Evolutionary conservation across 2,329 filamentous ascomycete species (phyloP), one percentile per base, ranked within the genome.

Genomic region (Penicillium sp.): DNA sequence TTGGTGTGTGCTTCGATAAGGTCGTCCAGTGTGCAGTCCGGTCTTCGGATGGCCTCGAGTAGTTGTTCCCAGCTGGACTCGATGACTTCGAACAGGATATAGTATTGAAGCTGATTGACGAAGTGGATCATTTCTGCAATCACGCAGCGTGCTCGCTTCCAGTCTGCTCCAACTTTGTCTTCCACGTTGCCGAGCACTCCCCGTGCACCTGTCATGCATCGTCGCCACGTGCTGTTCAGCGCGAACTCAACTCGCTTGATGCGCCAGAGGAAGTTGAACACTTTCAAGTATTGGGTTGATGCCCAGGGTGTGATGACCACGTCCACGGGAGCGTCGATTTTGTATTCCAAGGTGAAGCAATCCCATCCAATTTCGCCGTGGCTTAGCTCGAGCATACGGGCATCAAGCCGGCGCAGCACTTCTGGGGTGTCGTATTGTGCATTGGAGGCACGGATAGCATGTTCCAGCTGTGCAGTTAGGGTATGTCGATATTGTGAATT

Each of bases 41-140:
- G 91, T 71, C 90, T 91, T 54, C 84, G 86, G 60, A 97, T 88
- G 33, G 89, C 88, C 29, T 85, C 84, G 73, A 97, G 90, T 2
- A 99, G 83, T 70, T 93, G 89, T 60, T 90, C 90, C 95, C 94
- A 99, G 48, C 91, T 94, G 36, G 90, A 89, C 74, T 99, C 94
- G 66, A 99, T 97, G 65, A 99, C 94, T 75, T 99, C 94, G 70
- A 97, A 99, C 10, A 99, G 82, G 65, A 99, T 97, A 74, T 99
- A 99, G 78, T 97, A 97, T 75, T 99, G 94, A 15, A 99, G 82
- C 75, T 99, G 94, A 62, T 91, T 91, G 69, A 97, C 88, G 70
- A 99, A 97, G 73, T 99, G 95, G 16, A 97, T 91, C 94, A 99
- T 99, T 75, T 99, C 95, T 13, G 93, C 92, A 38, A 97, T 86